phyloP scores from a whole-genome alignment of 1,284 basidiomycete species.

The Erythrobasidium hasegawianum region DNA sequence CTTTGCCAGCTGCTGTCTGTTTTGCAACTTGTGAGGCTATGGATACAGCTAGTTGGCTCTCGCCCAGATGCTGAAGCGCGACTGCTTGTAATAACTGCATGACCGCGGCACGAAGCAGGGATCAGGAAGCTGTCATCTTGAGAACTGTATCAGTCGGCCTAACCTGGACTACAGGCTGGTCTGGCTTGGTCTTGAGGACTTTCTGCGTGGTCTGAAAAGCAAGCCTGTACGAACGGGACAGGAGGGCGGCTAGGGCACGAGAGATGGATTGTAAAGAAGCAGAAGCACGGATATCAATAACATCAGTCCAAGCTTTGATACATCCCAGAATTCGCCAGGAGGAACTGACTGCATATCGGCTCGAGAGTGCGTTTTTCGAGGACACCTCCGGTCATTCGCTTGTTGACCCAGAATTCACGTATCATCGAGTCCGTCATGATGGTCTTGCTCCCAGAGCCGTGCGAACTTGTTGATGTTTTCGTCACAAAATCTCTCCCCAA shows the following conservation, averaged over 20 bases:
- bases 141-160: neutral
- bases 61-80: constrained; percentile 3
- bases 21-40: constrained; percentile 15
- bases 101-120: neutral
- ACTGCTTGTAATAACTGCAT: constrained; percentile 15
- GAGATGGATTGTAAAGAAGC: neutral
- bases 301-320: no score
- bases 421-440: constrained; percentile 28
- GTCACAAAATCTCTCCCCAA: no score
- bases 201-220: constrained; percentile 23
- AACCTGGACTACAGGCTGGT: constrained; percentile 31
- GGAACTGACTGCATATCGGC: constrained; percentile 29
- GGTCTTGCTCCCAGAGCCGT: neutral
- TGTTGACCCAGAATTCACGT: constrained; percentile 24
- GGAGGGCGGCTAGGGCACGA: constrained; percentile 14
- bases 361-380: constrained; percentile 20
- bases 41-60: constrained; percentile 1
- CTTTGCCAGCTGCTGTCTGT: constrained; percentile 26
- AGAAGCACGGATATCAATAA: neutral
- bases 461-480: no score
- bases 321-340: neutral
- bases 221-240: constrained; percentile 4
- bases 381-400: constrained; percentile 10
- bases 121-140: neutral
- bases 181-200: constrained; percentile 15